Base-by-base conservation (phyloP, 1,139 yeast species). In the Martiniozyma asiatica region DNA sequence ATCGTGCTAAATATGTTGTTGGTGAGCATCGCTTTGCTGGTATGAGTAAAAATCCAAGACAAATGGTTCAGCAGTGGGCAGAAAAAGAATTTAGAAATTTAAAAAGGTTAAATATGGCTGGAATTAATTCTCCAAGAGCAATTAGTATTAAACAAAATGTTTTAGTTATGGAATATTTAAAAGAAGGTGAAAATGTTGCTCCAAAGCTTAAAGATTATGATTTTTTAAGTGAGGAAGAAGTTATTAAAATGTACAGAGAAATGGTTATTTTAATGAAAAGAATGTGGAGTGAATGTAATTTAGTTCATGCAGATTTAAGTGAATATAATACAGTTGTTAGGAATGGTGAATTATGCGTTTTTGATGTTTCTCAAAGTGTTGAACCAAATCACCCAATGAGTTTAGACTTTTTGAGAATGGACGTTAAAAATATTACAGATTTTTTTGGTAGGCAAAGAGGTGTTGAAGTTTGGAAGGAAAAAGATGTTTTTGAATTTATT, bases 301-400 rank as follows among this genome's bases (percentile, higher is more conserved):
- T 92, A 28, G 94, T 92, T 9, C 99, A 92, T 59, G 98, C 98
- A 0, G 99, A 92, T 64, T 63, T 92, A 51, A 79, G 94, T 43
- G 99, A 92, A 53, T 92, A 92, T 58, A 92, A 92, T 50, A 70
- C 85, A 2, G 80, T 92, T 38, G 80, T 92, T 16, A 96, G 87
- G 50, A 50, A 81, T n/a, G 75, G 68, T 26, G 68, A 73, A 47
- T 59, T 92, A 21, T 85, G 80, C 55, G 82, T 92, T 36, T 82
- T 92, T 44, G 99, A 92, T 59, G 99, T 92, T 14, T 87, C 97
- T 1, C 99, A 92, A 51, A 77, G 93, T 22, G 98, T 92, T 17
- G 97, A 92, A 52, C 97, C 94, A 14, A 96, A 87, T 45, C 99
- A 92, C 54, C 98, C 97, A 6, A 85, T 84, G 81, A 81, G 95